Evolutionary conservation across 305 asterid species (phyloP).

Genomic region (Fraxinus paxiana): DNA sequence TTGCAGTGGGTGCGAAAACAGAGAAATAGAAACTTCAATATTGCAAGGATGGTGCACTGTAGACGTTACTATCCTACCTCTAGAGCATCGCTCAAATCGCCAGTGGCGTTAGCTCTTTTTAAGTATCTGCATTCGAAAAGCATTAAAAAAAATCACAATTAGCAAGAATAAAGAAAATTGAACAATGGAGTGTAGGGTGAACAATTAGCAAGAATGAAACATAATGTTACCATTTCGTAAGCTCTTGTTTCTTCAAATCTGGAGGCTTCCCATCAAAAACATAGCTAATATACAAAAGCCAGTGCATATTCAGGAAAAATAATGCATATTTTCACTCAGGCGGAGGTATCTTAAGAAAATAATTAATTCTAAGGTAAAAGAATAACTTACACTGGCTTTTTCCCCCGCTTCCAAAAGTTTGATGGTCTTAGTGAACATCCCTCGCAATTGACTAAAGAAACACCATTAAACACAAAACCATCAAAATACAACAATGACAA

Average conservation of each 20-base stretch:
- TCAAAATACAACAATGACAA: background rate
- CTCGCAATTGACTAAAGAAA: slow-evolving; percentile 70
- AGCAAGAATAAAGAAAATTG: slow-evolving; percentile 5
- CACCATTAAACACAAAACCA: background rate
- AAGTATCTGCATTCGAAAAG: slow-evolving; percentile 54
- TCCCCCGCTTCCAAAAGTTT: slow-evolving; percentile 98
- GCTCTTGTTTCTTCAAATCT: slow-evolving; percentile 84
- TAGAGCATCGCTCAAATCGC: slow-evolving; percentile 61
- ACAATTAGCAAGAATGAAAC: slow-evolving; percentile 16
- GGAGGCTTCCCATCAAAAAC: slow-evolving; percentile 95
- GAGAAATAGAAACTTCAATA: slow-evolving; percentile 8
- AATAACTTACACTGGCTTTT: slow-evolving; percentile 75
- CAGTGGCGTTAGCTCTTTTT: slow-evolving; percentile 84
- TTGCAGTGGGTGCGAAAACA: background rate
- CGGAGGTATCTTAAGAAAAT: slow-evolving; percentile 17
- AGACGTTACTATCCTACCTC: slow-evolving; percentile 53
- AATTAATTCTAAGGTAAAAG: slow-evolving; percentile 4
- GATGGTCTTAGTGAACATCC: slow-evolving; percentile 86
- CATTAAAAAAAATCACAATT: slow-evolving; percentile 17
- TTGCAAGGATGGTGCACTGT: slow-evolving; percentile 1
- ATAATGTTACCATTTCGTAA: slow-evolving; percentile 71
- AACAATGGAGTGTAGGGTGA: background rate
- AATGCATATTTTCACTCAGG: background rate
- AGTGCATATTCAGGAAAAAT: slow-evolving; percentile 16
- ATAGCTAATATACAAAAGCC: slow-evolving; percentile 44